Evolutionary conservation across 163 green algal species (phyloP).

Genomic region (Volvox carteri): DNA sequence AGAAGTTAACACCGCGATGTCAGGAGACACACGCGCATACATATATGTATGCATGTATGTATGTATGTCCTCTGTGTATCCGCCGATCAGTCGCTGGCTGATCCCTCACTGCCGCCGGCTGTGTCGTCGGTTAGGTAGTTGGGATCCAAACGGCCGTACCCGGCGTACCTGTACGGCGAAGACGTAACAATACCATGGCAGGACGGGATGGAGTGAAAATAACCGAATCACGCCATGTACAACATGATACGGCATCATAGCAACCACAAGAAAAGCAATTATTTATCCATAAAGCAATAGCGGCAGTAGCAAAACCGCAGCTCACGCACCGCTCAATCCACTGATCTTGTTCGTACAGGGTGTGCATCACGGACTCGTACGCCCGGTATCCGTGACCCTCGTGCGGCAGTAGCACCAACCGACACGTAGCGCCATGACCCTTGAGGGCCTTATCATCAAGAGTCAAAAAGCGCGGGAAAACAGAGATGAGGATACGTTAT

Average conservation of each 20-base stretch:
- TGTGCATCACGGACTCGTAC: constrained; percentile 89
- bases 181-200: too few species aligned
- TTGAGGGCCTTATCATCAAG: constrained; percentile 89
- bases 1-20: too few species aligned
- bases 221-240: not conserved
- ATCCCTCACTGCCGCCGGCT: not conserved
- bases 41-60: not conserved
- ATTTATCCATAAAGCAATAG: too few species aligned
- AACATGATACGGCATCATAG: not conserved
- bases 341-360: constrained; percentile 79
- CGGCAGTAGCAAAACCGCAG: not conserved
- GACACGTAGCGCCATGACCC: constrained; percentile 85
- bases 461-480: too few species aligned
- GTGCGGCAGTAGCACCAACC: constrained; percentile 90
- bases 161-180: constrained; percentile 54
- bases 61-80: not conserved
- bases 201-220: not conserved
- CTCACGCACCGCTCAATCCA: constrained; percentile 69
- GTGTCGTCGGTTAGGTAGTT: constrained; percentile 47
- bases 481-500: not conserved
- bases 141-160: constrained; percentile 55
- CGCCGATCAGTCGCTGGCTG: constrained; percentile 16
- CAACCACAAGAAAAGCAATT: too few species aligned
- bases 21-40: too few species aligned
- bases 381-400: constrained; percentile 92